Percentiles rank a stretch among this genome's conserved stretches.
These are phyloP conservation scores for Meyerozyma sp. DNA, from an alignment of 1,139 yeast genomes.

Conservation along the genomic window DNA sequence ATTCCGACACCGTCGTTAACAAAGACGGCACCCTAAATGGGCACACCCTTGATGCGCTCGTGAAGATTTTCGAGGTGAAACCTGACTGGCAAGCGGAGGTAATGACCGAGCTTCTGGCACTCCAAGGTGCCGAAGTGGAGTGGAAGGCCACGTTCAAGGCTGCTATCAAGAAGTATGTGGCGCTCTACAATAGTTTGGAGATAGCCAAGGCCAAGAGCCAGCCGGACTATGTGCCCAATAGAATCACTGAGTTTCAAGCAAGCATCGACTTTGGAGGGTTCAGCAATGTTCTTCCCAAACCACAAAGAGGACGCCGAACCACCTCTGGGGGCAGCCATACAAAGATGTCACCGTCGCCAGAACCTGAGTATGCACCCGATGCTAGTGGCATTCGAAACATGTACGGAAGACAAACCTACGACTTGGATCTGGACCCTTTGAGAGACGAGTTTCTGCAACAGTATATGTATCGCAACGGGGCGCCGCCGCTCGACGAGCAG, in stretches of 20 bases:
- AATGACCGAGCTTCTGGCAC: slow-evolving; percentile 23
- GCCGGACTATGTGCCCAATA: slow-evolving; percentile 27
- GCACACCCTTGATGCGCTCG: slow-evolving; percentile 22
- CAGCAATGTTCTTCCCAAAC: slow-evolving; percentile 30
- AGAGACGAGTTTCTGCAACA: not conserved
- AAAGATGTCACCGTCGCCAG: not conserved
- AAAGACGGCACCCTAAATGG: slow-evolving; percentile 29
- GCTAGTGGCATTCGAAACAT: not conserved
- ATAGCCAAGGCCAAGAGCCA: slow-evolving; percentile 22
- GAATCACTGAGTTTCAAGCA: slow-evolving; percentile 34
- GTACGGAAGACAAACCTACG: not conserved
- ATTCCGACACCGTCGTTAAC: slow-evolving; percentile 16
- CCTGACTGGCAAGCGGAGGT: slow-evolving; percentile 37
- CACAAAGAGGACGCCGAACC: slow-evolving; percentile 5
- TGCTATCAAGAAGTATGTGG: slow-evolving; percentile 29
- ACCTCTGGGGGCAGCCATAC: not conserved
- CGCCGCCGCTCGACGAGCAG: not conserved
- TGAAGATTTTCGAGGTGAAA: slow-evolving; percentile 18
- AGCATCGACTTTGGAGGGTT: slow-evolving; percentile 40
- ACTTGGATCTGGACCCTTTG: not conserved
- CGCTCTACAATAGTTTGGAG: slow-evolving; percentile 28
- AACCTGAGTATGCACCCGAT: not conserved
- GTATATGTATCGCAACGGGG: not conserved
- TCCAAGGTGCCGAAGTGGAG: slow-evolving; percentile 25
- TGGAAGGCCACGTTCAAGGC: slow-evolving; percentile 30